phyloP scores from a whole-genome alignment of 1,139 yeast genomes.

The Sugiyamaella xylanicola region DNA sequence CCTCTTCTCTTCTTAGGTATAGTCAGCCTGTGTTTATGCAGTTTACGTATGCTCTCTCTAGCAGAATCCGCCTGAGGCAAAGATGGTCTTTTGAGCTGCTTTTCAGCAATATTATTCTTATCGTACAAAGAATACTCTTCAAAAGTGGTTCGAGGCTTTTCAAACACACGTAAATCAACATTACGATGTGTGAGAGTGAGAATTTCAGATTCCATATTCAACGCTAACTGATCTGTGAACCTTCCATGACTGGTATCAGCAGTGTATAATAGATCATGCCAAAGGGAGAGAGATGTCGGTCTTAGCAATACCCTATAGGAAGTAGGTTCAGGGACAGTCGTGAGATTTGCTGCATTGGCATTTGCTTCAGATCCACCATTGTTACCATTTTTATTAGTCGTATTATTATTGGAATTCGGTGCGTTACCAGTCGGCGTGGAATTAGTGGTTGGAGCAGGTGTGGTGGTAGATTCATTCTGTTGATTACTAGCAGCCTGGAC shows the following conservation, averaged over 20 bases:
- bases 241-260: slow-evolving; percentile 70
- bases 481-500: background rate
- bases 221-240: slow-evolving; percentile 75
- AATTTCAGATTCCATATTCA: slow-evolving; percentile 82
- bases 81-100: slow-evolving; percentile 2
- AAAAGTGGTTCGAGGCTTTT: slow-evolving; percentile 7
- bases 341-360: too few species aligned
- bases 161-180: slow-evolving; percentile 65
- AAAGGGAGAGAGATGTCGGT: slow-evolving; percentile 79
- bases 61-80: background rate
- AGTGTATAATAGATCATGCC: slow-evolving; percentile 81
- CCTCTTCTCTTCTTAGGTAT: slow-evolving; percentile 34
- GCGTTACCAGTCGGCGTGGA: background rate
- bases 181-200: slow-evolving; percentile 76
- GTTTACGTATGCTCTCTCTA: slow-evolving; percentile 22
- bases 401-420: background rate
- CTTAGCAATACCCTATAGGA: slow-evolving; percentile 74
- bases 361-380: too few species aligned
- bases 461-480: background rate
- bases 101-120: slow-evolving; percentile 12
- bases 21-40: slow-evolving; percentile 34
- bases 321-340: slow-evolving; percentile 32
- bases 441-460: background rate
- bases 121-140: slow-evolving; percentile 7
- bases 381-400: background rate